These are phyloP conservation scores for Pezicula rhizophila DNA, from an alignment of 2,329 filamentous ascomycete species.

Conservation along the genomic window DNA sequence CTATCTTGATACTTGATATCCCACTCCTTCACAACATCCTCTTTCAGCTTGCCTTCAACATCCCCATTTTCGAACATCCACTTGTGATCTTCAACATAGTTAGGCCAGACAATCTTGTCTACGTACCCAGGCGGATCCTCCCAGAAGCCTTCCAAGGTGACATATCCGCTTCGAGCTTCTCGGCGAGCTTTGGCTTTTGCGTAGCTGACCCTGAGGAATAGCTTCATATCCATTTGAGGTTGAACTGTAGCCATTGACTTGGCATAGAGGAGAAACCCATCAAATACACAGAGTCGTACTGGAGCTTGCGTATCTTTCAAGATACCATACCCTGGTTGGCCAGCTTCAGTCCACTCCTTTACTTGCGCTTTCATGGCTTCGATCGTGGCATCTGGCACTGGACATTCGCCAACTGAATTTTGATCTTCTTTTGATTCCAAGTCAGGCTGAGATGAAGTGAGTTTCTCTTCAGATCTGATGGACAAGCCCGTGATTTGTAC, in stretches of 20 bases:
- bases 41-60: constrained; percentile 49
- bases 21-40: constrained; percentile 36
- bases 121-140: constrained; percentile 90
- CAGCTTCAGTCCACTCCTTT: constrained; percentile 37
- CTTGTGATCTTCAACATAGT: constrained; percentile 75
- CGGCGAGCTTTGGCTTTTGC: constrained; percentile 57
- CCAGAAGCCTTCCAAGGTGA: constrained; percentile 88
- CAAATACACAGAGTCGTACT: constrained; percentile 62
- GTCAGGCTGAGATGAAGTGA: constrained; percentile 34
- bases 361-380: constrained; percentile 41
- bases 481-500: constrained; percentile 22
- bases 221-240: constrained; percentile 61
- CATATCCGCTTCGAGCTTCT: constrained; percentile 67
- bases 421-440: constrained; percentile 55
- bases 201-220: constrained; percentile 71
- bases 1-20: constrained; percentile 44
- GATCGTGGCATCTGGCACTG: constrained; percentile 43
- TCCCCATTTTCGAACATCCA: constrained; percentile 72
- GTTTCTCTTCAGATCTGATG: constrained; percentile 21
- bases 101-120: constrained; percentile 91
- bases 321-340: constrained; percentile 39
- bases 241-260: constrained; percentile 44
- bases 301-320: constrained; percentile 7
- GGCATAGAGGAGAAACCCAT: constrained; percentile 83
- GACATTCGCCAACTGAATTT: constrained; percentile 52